Evolutionary conservation across 108 stramenopile species (phyloP), one percentile per base, ranked within the genome.

Genomic region (Schizochytrium sp.): DNA sequence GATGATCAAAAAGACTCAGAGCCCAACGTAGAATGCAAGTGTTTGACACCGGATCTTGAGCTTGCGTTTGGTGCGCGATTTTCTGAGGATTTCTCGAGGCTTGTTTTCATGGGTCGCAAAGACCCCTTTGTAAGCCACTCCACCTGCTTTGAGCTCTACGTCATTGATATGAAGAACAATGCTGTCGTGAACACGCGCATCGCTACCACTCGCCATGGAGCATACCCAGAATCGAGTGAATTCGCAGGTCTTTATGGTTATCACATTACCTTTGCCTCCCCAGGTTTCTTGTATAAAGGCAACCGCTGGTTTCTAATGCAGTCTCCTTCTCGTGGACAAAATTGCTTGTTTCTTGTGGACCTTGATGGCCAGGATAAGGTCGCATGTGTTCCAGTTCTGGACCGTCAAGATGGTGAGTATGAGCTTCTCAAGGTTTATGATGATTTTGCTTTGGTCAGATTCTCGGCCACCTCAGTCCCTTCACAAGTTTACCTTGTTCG

Each of bases 61-160:
- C 76, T 83, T 28, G 76, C 76, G 5, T 83, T 38, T 28, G 53
- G 45, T 5, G 50, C 76, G 15, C 47, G 28, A 5, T 5, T 47
- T 83, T 46, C 76, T n/a, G 12, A 40, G 7, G 7, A 50, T 0
- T 55, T 47, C 15, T n/a, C 50, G 1, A 17, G 28, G 28, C 5
- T 83, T 38, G 76, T 55, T 47, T 83, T 83, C 40, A 55, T 40
- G 0, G 76, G 76, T 1, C 53, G 76, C 76, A 17, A 49, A 28
- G 53, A 83, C 10, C 17, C 8, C 10, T 83, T 83, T 55, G 76
- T 83, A 13, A 55, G 50, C 47, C 76, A 83, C 40, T 38, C 76
- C 28, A 83, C 76, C 8, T 55, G 53, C 76, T 83, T 83, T 83
- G 76, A 49, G 76, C 76, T 83, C 10, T 83, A 83, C 76, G 47